phyloP scores from a whole-genome alignment of 2,329 filamentous ascomycete species.

The Apiospora rasikravindrae region DNA sequence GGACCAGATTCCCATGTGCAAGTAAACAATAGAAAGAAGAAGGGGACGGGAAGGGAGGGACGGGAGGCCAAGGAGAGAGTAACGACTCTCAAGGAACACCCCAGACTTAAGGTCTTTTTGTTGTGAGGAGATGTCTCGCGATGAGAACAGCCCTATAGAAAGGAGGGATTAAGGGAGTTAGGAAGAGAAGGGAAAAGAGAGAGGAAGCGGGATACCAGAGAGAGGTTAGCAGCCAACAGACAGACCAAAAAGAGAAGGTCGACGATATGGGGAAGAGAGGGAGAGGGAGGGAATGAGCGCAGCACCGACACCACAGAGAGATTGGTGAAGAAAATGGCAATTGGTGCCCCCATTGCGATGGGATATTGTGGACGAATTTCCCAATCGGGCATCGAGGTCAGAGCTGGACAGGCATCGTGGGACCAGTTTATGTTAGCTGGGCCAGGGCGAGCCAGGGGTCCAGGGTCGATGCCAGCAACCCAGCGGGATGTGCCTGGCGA shows the following conservation, averaged over 20 bases:
- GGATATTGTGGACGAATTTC: conserved; percentile 19
- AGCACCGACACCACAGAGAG: neutral
- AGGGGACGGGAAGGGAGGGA: conserved; percentile 21
- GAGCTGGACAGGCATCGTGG: conserved; percentile 12
- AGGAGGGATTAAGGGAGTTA: conserved; percentile 25
- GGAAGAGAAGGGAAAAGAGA: conserved; percentile 21
- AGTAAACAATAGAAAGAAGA: conserved; percentile 24
- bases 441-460: neutral
- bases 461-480: neutral
- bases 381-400: conserved; percentile 12
- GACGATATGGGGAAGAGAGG: conserved; percentile 6
- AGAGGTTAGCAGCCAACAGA: conserved; percentile 11
- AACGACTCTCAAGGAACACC: conserved; percentile 7
- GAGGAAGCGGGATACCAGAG: neutral
- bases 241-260: conserved; percentile 8
- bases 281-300: conserved; percentile 1
- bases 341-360: conserved; percentile 11
- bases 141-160: conserved; percentile 29
- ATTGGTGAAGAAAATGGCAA: conserved; percentile 16
- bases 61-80: conserved; percentile 23
- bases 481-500: conserved; percentile 11
- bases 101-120: conserved; percentile 23
- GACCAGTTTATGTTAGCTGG: neutral
- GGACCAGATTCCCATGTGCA: conserved; percentile 13
- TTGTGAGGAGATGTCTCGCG: conserved; percentile 30